These are phyloP conservation scores for Pelagophyceae sp. DNA, from an alignment of 352 stramenopile species.

Conservation along the genomic window DNA sequence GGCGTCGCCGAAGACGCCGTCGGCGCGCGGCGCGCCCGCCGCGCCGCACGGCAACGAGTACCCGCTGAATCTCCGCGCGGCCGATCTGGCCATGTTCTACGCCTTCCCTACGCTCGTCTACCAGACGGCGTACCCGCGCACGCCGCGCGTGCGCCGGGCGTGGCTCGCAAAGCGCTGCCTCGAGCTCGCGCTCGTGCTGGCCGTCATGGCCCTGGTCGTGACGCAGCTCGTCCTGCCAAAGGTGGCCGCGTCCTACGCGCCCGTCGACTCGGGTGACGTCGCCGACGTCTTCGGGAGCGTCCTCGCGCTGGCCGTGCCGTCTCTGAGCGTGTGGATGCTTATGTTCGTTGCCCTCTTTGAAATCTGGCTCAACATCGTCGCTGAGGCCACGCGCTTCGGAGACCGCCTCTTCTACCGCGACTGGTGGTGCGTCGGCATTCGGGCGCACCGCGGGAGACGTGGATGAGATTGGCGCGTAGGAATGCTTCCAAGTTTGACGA, in stretches of 20 bases:
- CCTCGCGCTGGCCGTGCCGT: conserved; percentile 75
- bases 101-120: conserved; percentile 79
- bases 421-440: too few relatives aligned
- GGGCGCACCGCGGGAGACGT: too few relatives aligned
- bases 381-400: conserved; percentile 71
- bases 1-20: neutral
- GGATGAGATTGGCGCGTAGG: too few relatives aligned
- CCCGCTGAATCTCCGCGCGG: conserved; percentile 39
- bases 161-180: conserved; percentile 67
- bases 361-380: conserved; percentile 85
- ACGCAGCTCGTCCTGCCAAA: conserved; percentile 72
- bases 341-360: conserved; percentile 94
- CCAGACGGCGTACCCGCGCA: conserved; percentile 77
- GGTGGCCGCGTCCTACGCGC: conserved; percentile 30
- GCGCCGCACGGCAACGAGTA: conserved; percentile 8
- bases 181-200: conserved; percentile 63
- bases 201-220: conserved; percentile 74
- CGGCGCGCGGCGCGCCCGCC: neutral
- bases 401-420: conserved; percentile 85
- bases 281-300: conserved; percentile 52
- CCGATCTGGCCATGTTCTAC: conserved; percentile 57
- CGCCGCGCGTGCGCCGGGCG: conserved; percentile 60
- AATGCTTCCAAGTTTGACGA: conserved; percentile 79
- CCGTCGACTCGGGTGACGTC: conserved; percentile 24
- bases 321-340: conserved; percentile 85